Evolutionary conservation across 1,284 basidiomycete genomes (phyloP), one percentile per base, ranked within the genome.

Genomic region (Ustilago bromivora): DNA sequence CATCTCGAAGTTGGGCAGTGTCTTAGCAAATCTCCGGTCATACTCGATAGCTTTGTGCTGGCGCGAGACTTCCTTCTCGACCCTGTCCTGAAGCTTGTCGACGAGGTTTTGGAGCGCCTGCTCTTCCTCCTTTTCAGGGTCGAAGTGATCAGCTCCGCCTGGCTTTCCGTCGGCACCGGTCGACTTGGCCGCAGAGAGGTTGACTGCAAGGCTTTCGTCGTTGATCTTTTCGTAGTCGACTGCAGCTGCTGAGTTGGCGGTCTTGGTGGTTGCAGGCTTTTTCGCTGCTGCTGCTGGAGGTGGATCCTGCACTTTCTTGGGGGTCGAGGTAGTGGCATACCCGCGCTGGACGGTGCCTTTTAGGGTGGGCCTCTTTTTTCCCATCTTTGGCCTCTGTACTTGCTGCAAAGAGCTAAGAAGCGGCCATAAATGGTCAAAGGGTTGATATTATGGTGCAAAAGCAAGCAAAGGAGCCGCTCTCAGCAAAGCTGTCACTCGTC

Each of bases 31-130:
- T 31, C 94, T 90, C 66, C 92, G 90, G 64, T 99, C 96, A 73
- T 90, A 91, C 71, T 96, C 94, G 69, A 98, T 91, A 59, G 90
- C 90, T 88, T 90, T 91, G 64, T 91, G 82, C 13, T 89, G 90
- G 82, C 94, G 90, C 2, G 89, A 87, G 61, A 96, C 91, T 80
- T 98, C 97, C 87, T 93, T 96, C 84, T 98, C 94, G 2, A 91
- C 92, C 80, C 92, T 94, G 17, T 96, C 94, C 81, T 96, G 93
- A 36, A 93, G 88, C 80, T 91, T 92, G 76, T 98, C 95, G 23
- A 85, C 85, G 36, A 86, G 70, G 43, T 81, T 77, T 57, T 86
- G 83, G 1, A 86, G 77, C 32, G 80, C 81, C 56, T 82, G 78
- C 55, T 84, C 81, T 59, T 86, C 85, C 15, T 79, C 76, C 60